These are phyloP conservation scores for Dothideomycetes sp. DNA, from an alignment of 2,329 filamentous ascomycete species.

Conservation along the genomic window DNA sequence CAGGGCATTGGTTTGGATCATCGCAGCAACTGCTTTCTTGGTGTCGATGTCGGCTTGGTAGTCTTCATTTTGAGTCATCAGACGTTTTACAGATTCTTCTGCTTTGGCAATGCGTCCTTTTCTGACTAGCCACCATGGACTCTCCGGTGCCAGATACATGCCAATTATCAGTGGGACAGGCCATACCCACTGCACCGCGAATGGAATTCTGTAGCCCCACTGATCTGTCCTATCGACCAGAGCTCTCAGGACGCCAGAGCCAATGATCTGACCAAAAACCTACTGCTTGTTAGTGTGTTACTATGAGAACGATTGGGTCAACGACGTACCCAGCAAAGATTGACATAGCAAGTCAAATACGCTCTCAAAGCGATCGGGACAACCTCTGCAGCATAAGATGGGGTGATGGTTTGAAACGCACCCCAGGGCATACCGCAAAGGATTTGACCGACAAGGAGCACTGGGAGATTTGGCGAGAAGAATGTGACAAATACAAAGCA, in stretches of 20 bases:
- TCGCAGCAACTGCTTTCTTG: conserved; percentile 29
- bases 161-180: conserved; percentile 24
- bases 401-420: conserved; percentile 26
- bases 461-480: conserved; percentile 12
- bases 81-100: conserved; percentile 22
- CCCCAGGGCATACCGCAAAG: conserved; percentile 31
- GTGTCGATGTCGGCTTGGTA: conserved; percentile 19
- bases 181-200: conserved; percentile 36
- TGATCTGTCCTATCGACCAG: conserved; percentile 18
- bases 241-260: conserved; percentile 27
- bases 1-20: conserved; percentile 38
- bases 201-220: conserved; percentile 34
- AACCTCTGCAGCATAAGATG: conserved; percentile 60
- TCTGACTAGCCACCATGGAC: conserved; percentile 34
- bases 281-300: not conserved
- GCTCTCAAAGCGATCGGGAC: conserved; percentile 49
- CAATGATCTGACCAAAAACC: conserved; percentile 48
- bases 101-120: conserved; percentile 29
- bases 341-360: conserved; percentile 51
- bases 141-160: conserved; percentile 23
- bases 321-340: conserved; percentile 51
- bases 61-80: conserved; percentile 20
- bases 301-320: not conserved
- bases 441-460: conserved; percentile 29
- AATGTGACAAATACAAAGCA: conserved; percentile 15